Conservation (phyloP, 306 rosid species). For the Trifolium fragiferum region DNA sequence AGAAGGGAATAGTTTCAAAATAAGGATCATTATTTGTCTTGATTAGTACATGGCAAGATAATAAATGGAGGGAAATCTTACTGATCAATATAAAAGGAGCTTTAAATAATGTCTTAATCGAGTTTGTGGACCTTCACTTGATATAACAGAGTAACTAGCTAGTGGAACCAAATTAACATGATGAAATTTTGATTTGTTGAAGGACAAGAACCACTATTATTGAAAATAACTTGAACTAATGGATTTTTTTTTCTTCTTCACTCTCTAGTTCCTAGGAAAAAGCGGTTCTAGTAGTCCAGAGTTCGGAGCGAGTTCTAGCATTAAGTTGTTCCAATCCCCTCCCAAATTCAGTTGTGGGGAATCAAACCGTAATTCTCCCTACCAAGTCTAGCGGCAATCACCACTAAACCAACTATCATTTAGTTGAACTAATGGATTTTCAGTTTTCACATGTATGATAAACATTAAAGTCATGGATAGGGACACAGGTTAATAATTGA, state of each 20-base stretch:
- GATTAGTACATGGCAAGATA: slow-evolving; percentile 26
- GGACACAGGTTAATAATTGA: slow-evolving; percentile 43
- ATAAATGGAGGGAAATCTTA: slow-evolving; percentile 24
- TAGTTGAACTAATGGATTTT: no score
- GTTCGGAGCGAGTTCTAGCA: no score
- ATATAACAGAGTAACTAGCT: slow-evolving; percentile 41
- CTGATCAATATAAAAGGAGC: slow-evolving; percentile 38
- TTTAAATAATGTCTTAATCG: slow-evolving; percentile 43
- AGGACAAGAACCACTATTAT: slow-evolving; percentile 14
- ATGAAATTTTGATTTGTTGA: slow-evolving; percentile 21
- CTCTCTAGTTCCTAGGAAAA: no score
- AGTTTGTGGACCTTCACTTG: slow-evolving; percentile 45
- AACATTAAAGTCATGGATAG: slow-evolving; percentile 31
- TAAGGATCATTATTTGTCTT: not conserved
- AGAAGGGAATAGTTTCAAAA: not conserved
- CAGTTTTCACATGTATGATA: slow-evolving; percentile 6
- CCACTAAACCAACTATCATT: no score
- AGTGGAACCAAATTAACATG: slow-evolving; percentile 31
- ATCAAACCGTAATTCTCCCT: no score
- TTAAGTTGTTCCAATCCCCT: no score
- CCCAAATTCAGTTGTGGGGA: no score
- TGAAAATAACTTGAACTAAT: slow-evolving; percentile 22
- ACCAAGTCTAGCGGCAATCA: no score
- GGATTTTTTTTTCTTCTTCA: no score
- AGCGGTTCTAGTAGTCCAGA: no score